A percentile compares a stretch with the other conserved stretches of the same genome.
phyloP scores from a whole-genome alignment of 768 basidiomycete genomes.

The Kwoniella botswanensis region DNA sequence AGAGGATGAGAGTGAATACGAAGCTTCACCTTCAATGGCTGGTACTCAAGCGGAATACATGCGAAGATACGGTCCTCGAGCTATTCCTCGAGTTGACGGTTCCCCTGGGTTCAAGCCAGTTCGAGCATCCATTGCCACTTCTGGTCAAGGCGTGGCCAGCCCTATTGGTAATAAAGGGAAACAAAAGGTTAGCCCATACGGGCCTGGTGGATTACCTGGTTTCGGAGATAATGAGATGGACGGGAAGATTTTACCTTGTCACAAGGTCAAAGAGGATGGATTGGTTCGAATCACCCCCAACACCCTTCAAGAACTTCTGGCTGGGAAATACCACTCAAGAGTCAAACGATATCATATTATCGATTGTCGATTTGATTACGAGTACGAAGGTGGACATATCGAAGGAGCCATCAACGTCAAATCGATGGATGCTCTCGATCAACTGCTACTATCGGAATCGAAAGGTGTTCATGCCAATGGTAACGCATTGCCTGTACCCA shows the following conservation, averaged over 20 bases:
- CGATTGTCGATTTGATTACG: constrained; percentile 98
- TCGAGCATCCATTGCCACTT: constrained; percentile 31
- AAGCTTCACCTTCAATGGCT: constrained; percentile 43
- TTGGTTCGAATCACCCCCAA: constrained; percentile 82
- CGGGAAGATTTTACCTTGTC: constrained; percentile 93
- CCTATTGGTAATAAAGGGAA: constrained; percentile 25
- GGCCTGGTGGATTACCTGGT: constrained; percentile 69
- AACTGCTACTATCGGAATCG: constrained; percentile 67
- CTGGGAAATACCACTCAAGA: constrained; percentile 70
- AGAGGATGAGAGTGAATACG: constrained; percentile 47
- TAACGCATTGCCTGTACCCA: constrained; percentile 54
- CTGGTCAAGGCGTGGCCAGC: constrained; percentile 25
- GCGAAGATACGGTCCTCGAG: constrained; percentile 33
- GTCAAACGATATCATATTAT: constrained; percentile 78
- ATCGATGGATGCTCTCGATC: constrained; percentile 76
- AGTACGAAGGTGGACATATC: constrained; percentile 92
- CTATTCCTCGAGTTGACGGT: constrained; percentile 40
- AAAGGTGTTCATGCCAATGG: constrained; percentile 57
- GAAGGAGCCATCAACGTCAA: constrained; percentile 90
- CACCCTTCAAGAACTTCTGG: constrained; percentile 78
- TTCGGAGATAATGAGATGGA: constrained; percentile 92
- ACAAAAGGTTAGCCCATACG: constrained; percentile 42
- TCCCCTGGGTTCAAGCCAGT: constrained; percentile 43
- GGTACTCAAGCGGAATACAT: constrained; percentile 41
- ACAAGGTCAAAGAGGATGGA: constrained; percentile 91